A percentile compares a stretch with the other conserved stretches of the same genome.
These are phyloP conservation scores for Dictyostelium intermedium DNA, from an alignment of 78 protist species.

Conservation along the genomic window DNA sequence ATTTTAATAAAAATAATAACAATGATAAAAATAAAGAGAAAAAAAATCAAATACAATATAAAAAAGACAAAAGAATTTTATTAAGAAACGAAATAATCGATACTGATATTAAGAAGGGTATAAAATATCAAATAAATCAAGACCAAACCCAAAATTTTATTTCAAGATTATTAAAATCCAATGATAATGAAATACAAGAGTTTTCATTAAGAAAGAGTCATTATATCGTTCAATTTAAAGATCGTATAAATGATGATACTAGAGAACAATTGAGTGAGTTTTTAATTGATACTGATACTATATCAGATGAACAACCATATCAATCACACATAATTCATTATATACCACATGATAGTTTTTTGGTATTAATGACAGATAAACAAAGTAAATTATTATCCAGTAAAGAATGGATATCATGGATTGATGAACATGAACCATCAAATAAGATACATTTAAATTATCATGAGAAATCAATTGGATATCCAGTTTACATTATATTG, in stretches of 20 bases:
- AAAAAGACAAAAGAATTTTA: not conserved
- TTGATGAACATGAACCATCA: not conserved
- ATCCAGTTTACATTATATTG: not conserved
- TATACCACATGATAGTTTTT: constrained; percentile 35
- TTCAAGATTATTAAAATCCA: not conserved
- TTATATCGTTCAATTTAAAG: constrained; percentile 11
- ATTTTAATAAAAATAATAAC: not conserved
- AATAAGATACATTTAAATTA: constrained; percentile 7
- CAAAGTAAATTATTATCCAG: constrained; percentile 6
- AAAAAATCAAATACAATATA: not conserved
- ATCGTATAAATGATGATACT: not conserved
- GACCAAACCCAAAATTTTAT: too few species aligned
- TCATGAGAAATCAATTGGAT: not conserved
- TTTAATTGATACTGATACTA: not conserved
- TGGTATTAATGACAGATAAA: not conserved
- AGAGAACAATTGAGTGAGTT: not conserved
- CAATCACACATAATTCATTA: constrained; percentile 18
- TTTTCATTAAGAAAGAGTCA: not conserved
- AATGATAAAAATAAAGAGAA: not conserved
- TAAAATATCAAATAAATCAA: not conserved
- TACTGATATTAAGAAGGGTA: not conserved
- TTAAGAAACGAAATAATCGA: not conserved
- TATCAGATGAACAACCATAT: not conserved
- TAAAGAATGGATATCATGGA: constrained; percentile 32
- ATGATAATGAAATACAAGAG: not conserved